Base-by-base conservation (phyloP, 495 filamentous ascomycete species). In the Aspergillus cristatus region DNA sequence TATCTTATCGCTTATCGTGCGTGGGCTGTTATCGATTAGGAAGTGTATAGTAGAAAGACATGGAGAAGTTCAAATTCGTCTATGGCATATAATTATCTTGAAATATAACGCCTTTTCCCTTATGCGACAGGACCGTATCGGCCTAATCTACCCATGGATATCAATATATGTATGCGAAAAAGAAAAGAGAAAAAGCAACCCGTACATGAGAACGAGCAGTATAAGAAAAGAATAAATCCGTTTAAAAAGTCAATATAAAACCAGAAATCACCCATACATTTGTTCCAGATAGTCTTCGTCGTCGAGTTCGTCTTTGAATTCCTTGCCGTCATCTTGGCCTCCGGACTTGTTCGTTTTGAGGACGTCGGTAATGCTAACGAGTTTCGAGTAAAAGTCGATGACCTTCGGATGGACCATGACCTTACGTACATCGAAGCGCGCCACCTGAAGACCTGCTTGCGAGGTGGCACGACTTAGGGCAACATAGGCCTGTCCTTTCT, bases 391-490 rank as follows among this genome's bases (percentile, higher is more conserved):
- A 56, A 98, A 98, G 2, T 65, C 70, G 13, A 81, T 70, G 10
- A 98, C 91, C 45, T 74, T 79, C 1, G 89, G 80, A 51, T 98
- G 93, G 11, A 91, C 91, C 79, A 95, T 87, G 14, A 98, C 89
- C 64, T 93, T 95, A 28, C 62, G 74, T 47, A 86, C 83, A 43
- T 94, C 84, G 49, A 98, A 98, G 26, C 85, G 70, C 18, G 86
- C 64, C 7, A 98, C 90, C 53, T 96, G 88, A 15, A 98, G 67
- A 5, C 91, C 91, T 14, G 78, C 74, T 58, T 95, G 85, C 39
- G 72, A 81, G 7, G 87, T 93, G 13, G 91, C 93, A 51, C 91
- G 81, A 65, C 71, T 75, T 2, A 75, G 50, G 7, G 71, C 71
- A 18, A 75, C 71, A 41, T 75, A 75, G 10, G 71, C 71, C 44